Evolutionary conservation across 345 rosid species (phyloP).

Genomic region (Cochlearia excelsa): DNA sequence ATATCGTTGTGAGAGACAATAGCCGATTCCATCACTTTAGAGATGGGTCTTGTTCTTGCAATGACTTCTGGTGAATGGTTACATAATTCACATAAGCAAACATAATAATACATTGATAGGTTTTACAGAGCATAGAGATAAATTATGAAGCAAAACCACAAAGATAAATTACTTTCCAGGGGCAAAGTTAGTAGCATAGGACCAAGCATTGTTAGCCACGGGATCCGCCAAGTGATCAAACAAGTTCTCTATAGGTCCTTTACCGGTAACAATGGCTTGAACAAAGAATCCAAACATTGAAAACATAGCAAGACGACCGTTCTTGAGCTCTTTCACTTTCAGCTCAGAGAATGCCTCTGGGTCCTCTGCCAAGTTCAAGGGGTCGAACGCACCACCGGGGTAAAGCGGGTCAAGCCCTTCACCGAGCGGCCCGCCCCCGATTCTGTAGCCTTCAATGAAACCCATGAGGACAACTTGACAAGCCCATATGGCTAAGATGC

Average conservation of each 20-base stretch:
- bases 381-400: slow-evolving; percentile 97
- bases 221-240: slow-evolving; percentile 89
- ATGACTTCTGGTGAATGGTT: slow-evolving; percentile 46
- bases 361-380: slow-evolving; percentile 85
- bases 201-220: slow-evolving; percentile 91
- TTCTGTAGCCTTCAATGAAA: slow-evolving; percentile 85
- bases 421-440: slow-evolving; percentile 95
- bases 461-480: slow-evolving; percentile 94
- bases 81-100: slow-evolving; percentile 11
- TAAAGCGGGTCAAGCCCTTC: slow-evolving; percentile 95
- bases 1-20: slow-evolving; percentile 58
- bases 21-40: slow-evolving; percentile 56
- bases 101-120: slow-evolving; percentile 12
- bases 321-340: slow-evolving; percentile 96
- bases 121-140: slow-evolving; percentile 19
- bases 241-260: slow-evolving; percentile 93
- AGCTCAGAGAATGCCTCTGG: slow-evolving; percentile 92
- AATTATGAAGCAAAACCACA: slow-evolving; percentile 7
- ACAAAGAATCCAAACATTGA: slow-evolving; percentile 96
- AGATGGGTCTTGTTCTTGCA: slow-evolving; percentile 50
- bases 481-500: slow-evolving; percentile 97
- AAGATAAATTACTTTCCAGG: slow-evolving; percentile 68
- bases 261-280: slow-evolving; percentile 94
- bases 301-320: slow-evolving; percentile 89
- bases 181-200: slow-evolving; percentile 93